phyloP scores from a whole-genome alignment of 2,329 filamentous ascomycete genomes.

The Xylaria sp. region DNA sequence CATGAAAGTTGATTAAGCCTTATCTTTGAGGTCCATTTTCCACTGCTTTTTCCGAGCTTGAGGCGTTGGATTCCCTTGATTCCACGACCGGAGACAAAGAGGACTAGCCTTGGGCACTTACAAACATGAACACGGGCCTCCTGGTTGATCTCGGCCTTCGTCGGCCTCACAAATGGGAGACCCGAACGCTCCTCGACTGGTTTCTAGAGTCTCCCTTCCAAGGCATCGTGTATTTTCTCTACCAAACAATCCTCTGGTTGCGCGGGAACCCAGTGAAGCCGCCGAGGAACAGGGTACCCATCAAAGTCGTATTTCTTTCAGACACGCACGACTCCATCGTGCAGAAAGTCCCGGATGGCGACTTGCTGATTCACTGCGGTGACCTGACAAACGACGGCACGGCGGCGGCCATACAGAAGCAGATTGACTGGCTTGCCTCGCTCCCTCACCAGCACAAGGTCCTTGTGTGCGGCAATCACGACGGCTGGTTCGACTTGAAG shows the following conservation, averaged over 20 bases:
- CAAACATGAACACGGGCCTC: constrained; percentile 51
- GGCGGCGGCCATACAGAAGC: constrained; percentile 74
- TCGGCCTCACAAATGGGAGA: constrained; percentile 54
- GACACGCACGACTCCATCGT: constrained; percentile 79
- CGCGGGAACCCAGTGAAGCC: constrained; percentile 69
- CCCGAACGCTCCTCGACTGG: constrained; percentile 62
- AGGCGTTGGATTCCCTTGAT: background rate
- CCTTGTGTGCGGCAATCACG: constrained; percentile 86
- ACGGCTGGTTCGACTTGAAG: constrained; percentile 78
- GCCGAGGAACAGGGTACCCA: constrained; percentile 57
- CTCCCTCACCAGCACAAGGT: constrained; percentile 82
- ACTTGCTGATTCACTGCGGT: constrained; percentile 88
- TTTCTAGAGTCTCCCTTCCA: constrained; percentile 72
- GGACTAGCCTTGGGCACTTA: constrained; percentile 7
- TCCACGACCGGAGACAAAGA: background rate
- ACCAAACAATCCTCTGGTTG: constrained; percentile 68
- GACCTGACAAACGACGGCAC: constrained; percentile 80
- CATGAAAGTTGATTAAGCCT: background rate
- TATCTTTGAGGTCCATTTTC: background rate
- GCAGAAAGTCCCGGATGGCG: constrained; percentile 70
- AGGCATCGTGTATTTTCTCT: constrained; percentile 65
- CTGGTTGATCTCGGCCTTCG: constrained; percentile 54
- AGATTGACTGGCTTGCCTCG: constrained; percentile 79
- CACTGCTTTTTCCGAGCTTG: background rate
- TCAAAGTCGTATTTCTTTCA: constrained; percentile 85